Evolutionary conservation across 2,329 filamentous ascomycete genomes (phyloP), one percentile per base, ranked within the genome.

Genomic region (Botryotinia convoluta): DNA sequence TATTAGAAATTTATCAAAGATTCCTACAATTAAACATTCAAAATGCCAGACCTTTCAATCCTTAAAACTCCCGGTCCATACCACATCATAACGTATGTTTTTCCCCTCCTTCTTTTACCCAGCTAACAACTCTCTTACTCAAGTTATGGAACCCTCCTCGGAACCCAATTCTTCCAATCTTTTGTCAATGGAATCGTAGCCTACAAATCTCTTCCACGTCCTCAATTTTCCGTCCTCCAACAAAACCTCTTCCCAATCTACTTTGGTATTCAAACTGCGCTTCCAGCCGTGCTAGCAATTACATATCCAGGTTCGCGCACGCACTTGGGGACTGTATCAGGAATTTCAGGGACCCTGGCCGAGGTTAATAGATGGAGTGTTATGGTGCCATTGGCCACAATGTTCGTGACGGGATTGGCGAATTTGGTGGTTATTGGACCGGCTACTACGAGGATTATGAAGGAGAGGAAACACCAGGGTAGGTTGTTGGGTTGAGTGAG

Each of bases 141-240:
- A 69, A 96, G 93, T 81, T 97, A 97, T 84, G 94, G 94, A 77
- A 94, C 93, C 32, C 88, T 98, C 68, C 86, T 98, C 22, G 96
- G 96, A 76, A 91, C 92, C 42, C 92, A 94, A 57, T 87, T 97
- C 82, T 98, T 94, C 83, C 94, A 98, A 82, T 91, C 92, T 83
- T 98, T 97, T 83, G 82, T 91, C 79, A 89, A 88, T 79, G 87
- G 94, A 74, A 89, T 94, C 70, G 86, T 95, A 72, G 90, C 93
- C 79, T 97, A 92, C 86, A 90, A 87, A 80, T 87, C 89, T 18
- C 89, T 98, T 54, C 90, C 93, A 39, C 90, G 93, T 39, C 89
- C 93, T 0, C 90, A 93, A 81, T 98, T 99, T 85, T 89, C 91
- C 39, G 86, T 90, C 29, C 88, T 98, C 45, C 95, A 98, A 83